These are phyloP conservation scores for Ascocoryne sarcoides DNA, from an alignment of 2,329 filamentous ascomycete species.

Conservation along the genomic window DNA sequence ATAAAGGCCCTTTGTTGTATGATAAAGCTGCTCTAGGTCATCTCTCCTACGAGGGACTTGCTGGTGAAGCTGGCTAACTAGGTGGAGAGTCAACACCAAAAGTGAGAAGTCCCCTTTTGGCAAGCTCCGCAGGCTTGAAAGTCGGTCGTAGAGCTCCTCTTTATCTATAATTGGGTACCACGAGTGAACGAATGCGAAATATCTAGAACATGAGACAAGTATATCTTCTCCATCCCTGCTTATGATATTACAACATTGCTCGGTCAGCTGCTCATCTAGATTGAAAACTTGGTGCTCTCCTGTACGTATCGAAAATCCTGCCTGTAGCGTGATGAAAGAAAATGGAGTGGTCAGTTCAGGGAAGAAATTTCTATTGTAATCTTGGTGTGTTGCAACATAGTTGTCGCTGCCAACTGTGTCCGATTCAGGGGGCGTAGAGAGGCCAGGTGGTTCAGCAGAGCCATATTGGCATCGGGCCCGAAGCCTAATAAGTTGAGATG, in stretches of 20 bases:
- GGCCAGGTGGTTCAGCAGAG: background rate
- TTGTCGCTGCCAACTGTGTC: background rate
- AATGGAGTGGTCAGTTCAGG: background rate
- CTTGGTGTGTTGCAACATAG: background rate
- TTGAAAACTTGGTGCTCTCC: background rate
- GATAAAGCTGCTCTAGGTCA: background rate
- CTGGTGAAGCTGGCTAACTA: background rate
- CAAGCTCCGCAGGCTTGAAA: background rate
- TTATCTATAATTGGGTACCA: background rate
- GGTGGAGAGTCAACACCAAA: background rate
- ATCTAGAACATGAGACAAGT: constrained; percentile 1
- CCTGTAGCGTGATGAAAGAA: background rate
- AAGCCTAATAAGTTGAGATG: constrained; percentile 1
- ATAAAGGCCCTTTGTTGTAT: background rate
- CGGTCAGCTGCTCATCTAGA: constrained; percentile 5
- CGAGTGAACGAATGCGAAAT: background rate
- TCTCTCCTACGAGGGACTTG: background rate
- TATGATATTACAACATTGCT: constrained; percentile 3
- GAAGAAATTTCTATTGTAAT: background rate
- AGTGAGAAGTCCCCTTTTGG: background rate
- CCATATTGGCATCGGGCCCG: background rate
- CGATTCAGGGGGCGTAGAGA: background rate
- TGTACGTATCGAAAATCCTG: background rate
- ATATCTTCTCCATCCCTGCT: constrained; percentile 3
- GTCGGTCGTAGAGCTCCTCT: background rate